A percentile compares a stretch with the other conserved stretches of the same genome.
phyloP scores from a whole-genome alignment of 2,329 filamentous ascomycete genomes.

The Sodiomyces alkalinus region DNA sequence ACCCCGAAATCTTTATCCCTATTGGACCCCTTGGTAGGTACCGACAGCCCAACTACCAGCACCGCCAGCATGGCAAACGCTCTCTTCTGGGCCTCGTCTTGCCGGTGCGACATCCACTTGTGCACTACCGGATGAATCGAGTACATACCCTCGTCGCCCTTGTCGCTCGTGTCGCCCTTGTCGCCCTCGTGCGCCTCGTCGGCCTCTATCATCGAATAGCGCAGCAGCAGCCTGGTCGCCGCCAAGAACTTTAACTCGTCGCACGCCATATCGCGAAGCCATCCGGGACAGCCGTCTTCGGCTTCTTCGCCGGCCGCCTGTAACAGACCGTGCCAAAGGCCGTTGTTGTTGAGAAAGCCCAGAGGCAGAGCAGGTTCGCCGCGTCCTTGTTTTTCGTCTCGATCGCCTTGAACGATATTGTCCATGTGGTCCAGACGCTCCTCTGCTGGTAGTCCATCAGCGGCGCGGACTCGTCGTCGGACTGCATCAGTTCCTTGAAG shows the following conservation, averaged over 20 bases:
- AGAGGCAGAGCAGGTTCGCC: slow-evolving; percentile 10
- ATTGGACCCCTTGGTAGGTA: background rate
- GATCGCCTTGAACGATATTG: slow-evolving; percentile 8
- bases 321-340: slow-evolving; percentile 10
- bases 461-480: slow-evolving; percentile 1
- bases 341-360: slow-evolving; percentile 11
- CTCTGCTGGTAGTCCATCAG: slow-evolving; percentile 6
- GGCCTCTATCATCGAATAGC: slow-evolving; percentile 11
- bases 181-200: slow-evolving; percentile 4
- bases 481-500: slow-evolving; percentile 6
- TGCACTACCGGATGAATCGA: slow-evolving; percentile 12
- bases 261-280: slow-evolving; percentile 6
- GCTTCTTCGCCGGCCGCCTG: slow-evolving; percentile 2
- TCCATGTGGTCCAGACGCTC: slow-evolving; percentile 9
- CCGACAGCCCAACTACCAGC: slow-evolving; percentile 1
- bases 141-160: slow-evolving; percentile 5
- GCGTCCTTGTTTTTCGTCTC: slow-evolving; percentile 5
- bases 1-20: background rate
- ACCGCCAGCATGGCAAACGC: background rate
- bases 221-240: slow-evolving; percentile 4
- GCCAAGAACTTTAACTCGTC: slow-evolving; percentile 7
- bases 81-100: background rate
- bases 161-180: slow-evolving; percentile 1
- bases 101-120: slow-evolving; percentile 7
- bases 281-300: slow-evolving; percentile 7